A percentile compares a stretch with the other conserved stretches of the same genome.
Evolutionary conservation across 768 basidiomycete genomes (phyloP).

Genomic region (Mycena filopes): DNA sequence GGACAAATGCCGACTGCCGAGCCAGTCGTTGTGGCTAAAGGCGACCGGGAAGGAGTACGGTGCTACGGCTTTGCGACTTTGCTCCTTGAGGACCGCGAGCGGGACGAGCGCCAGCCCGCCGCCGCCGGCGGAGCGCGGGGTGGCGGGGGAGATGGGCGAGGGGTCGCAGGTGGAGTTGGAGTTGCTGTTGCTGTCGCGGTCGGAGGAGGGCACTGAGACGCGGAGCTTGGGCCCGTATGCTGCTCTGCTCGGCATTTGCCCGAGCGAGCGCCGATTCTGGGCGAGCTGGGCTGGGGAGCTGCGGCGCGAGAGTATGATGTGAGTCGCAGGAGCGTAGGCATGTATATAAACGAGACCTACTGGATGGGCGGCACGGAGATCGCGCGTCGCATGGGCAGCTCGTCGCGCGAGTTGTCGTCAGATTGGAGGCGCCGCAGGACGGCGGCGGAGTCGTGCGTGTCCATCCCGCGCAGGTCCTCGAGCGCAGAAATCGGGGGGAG

Average conservation of each 20-base stretch:
- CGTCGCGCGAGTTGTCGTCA: constrained; percentile 53
- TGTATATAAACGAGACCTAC: no score
- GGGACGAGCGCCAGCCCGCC: constrained; percentile 33
- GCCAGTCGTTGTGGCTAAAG: constrained; percentile 23
- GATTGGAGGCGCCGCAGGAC: constrained; percentile 69
- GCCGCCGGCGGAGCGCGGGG: constrained; percentile 57
- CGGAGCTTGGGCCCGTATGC: constrained; percentile 4
- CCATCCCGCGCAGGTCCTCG: constrained; percentile 67
- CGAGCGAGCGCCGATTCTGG: constrained; percentile 40
- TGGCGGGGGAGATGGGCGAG: constrained; percentile 66
- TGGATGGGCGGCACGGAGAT: constrained; percentile 50
- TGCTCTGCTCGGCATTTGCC: constrained; percentile 9
- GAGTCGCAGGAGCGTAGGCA: constrained; percentile 17
- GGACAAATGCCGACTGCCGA: not conserved
- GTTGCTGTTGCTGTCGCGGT: constrained; percentile 55
- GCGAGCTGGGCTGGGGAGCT: constrained; percentile 15
- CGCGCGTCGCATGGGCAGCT: constrained; percentile 56
- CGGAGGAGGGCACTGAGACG: constrained; percentile 38
- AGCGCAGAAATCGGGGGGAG: constrained; percentile 77
- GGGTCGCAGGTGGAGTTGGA: constrained; percentile 59
- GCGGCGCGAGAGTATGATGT: constrained; percentile 20
- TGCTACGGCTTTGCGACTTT: constrained; percentile 18
- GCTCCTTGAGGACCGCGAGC: constrained; percentile 31
- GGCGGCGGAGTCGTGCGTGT: constrained; percentile 67
- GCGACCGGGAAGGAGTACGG: constrained; percentile 13